These are phyloP conservation scores for Chlamydomonas sphaeroides DNA, from an alignment of 139 green algal species.

Conservation along the genomic window DNA sequence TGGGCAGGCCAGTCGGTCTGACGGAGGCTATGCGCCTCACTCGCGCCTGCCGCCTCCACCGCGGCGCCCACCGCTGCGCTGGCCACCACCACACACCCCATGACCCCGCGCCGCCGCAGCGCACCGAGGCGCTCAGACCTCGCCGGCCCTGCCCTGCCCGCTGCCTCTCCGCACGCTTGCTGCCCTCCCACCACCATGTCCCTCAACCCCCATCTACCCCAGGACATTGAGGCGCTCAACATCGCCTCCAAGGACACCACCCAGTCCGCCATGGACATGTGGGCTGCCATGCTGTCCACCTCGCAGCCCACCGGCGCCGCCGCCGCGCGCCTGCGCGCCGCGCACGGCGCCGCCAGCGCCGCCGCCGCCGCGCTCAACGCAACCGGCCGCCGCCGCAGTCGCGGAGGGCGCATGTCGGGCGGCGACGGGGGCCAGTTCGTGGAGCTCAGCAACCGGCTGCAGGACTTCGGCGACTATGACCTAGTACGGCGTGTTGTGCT, in stretches of 20 bases:
- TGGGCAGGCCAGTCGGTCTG: no score
- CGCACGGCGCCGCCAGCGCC: background rate
- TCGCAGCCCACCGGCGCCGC: conserved; percentile 8
- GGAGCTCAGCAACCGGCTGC: conserved; percentile 61
- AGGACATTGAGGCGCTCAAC: conserved; percentile 42
- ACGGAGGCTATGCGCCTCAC: no score
- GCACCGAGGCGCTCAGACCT: no score
- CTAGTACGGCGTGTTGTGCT: conserved; percentile 78
- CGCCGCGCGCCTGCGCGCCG: background rate
- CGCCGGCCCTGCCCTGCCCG: no score
- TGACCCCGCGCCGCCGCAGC: no score
- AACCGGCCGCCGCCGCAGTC: no score
- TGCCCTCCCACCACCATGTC: background rate
- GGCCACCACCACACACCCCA: no score
- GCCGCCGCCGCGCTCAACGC: background rate
- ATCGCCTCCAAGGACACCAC: conserved; percentile 86
- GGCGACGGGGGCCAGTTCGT: conserved; percentile 2
- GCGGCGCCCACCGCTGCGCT: no score
- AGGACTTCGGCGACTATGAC: conserved; percentile 84
- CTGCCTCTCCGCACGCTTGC: no score
- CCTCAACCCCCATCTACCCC: background rate
- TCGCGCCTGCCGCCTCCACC: no score
- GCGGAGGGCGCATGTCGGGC: no score
- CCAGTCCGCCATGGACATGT: conserved; percentile 71
- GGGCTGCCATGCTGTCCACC: conserved; percentile 68